Percentiles rank a stretch among this genome's conserved stretches.
Evolutionary conservation across 805 yeast species (phyloP).

Genomic region (Teunomyces stri): DNA sequence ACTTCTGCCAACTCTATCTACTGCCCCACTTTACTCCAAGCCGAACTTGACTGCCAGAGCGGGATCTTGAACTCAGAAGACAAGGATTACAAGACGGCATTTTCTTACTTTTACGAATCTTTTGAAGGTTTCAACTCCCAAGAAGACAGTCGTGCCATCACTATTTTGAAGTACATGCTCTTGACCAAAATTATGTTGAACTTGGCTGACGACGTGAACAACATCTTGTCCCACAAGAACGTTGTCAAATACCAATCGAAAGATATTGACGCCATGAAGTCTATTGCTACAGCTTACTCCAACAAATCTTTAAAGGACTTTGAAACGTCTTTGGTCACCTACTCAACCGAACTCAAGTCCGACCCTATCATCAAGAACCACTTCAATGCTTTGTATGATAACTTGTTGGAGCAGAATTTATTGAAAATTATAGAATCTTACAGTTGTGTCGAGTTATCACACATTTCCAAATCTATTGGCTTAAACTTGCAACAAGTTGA

Average conservation of each 20-base stretch:
- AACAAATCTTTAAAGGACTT: constrained; percentile 89
- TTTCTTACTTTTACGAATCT: constrained; percentile 90
- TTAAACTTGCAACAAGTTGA: constrained; percentile 85
- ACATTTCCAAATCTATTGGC: constrained; percentile 84
- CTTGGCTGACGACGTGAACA: constrained; percentile 78
- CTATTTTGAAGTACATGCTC: constrained; percentile 87
- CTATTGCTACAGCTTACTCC: constrained; percentile 85
- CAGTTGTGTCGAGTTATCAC: constrained; percentile 90
- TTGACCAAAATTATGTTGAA: constrained; percentile 92
- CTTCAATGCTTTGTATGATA: constrained; percentile 89
- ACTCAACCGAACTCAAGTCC: constrained; percentile 70
- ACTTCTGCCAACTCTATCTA: constrained; percentile 97
- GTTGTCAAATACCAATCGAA: constrained; percentile 69
- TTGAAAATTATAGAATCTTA: constrained; percentile 95
- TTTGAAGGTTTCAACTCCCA: constrained; percentile 85
- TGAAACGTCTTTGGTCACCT: constrained; percentile 74
- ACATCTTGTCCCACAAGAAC: constrained; percentile 69
- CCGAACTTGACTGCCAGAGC: constrained; percentile 91
- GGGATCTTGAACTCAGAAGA: constrained; percentile 97
- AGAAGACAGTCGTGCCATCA: constrained; percentile 57
- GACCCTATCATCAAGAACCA: constrained; percentile 90
- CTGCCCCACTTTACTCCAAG: constrained; percentile 91
- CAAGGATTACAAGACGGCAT: constrained; percentile 94
- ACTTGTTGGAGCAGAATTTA: constrained; percentile 86
- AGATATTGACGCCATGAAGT: constrained; percentile 93